Evolutionary conservation across 1,139 yeast species (phyloP).

Genomic region (Kodamaea derodonti): DNA sequence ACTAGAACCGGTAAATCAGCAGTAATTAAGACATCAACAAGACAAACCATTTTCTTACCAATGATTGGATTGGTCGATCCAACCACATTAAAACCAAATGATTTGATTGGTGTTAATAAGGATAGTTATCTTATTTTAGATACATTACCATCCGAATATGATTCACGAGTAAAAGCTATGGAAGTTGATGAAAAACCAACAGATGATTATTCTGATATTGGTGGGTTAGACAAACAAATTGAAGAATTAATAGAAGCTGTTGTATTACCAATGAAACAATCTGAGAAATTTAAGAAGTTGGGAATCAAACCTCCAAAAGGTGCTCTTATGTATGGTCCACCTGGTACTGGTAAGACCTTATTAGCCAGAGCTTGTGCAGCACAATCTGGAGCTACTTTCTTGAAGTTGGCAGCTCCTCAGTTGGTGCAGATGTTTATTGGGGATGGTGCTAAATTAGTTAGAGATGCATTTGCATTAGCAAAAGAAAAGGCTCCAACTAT

Average conservation of each 20-base stretch:
- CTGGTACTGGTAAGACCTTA: constrained; percentile 97
- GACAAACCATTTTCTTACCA: constrained; percentile 96
- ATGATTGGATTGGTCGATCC: constrained; percentile 94
- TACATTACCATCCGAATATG: constrained; percentile 95
- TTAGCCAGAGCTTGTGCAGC: constrained; percentile 99
- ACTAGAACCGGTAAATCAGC: constrained; percentile 95
- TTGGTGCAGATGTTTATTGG: constrained; percentile 99
- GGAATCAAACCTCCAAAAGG: constrained; percentile 98
- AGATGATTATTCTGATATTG: constrained; percentile 94
- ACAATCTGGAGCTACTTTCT: constrained; percentile 95
- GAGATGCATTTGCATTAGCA: constrained; percentile 98
- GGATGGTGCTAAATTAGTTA: constrained; percentile 96
- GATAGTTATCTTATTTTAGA: constrained; percentile 92
- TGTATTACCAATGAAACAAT: constrained; percentile 97
- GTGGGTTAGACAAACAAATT: constrained; percentile 96
- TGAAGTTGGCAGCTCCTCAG: constrained; percentile 97
- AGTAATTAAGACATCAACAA: constrained; percentile 92
- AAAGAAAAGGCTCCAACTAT: constrained; percentile 98
- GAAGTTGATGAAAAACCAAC: constrained; percentile 98
- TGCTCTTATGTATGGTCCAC: constrained; percentile 98
- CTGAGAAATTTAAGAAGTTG: constrained; percentile 87
- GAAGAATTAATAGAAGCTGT: constrained; percentile 98
- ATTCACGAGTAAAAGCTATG: constrained; percentile 97
- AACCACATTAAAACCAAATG: constrained; percentile 85
- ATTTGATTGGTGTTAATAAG: constrained; percentile 94